Percentiles rank a stretch among this genome's conserved stretches.
phyloP scores from a whole-genome alignment of 2,329 filamentous ascomycete genomes.

The Sporothrix schenckii region DNA sequence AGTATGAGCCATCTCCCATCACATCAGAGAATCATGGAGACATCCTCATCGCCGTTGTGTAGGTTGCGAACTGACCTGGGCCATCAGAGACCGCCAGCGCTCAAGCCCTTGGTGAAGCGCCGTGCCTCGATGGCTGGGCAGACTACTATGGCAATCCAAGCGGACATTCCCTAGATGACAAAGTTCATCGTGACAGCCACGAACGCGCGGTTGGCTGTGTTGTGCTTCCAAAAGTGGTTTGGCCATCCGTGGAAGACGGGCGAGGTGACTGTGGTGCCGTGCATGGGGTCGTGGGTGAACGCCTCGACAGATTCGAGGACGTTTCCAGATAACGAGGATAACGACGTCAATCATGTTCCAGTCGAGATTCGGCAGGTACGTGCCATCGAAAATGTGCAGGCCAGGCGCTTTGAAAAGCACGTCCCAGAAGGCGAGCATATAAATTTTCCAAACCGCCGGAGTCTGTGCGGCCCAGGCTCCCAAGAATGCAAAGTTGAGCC shows the following conservation, averaged over 20 bases:
- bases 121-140: slow-evolving; percentile 51
- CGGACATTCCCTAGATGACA: slow-evolving; percentile 58
- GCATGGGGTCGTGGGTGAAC: slow-evolving; percentile 57
- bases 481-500: too few relatives aligned
- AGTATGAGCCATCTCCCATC: background rate
- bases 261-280: slow-evolving; percentile 55
- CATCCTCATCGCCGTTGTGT: background rate
- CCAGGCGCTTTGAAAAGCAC: slow-evolving; percentile 61
- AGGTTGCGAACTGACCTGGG: background rate
- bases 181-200: slow-evolving; percentile 50
- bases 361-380: slow-evolving; percentile 48
- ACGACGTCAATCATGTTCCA: slow-evolving; percentile 58
- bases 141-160: slow-evolving; percentile 59
- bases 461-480: background rate
- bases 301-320: slow-evolving; percentile 58
- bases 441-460: slow-evolving; percentile 44
- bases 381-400: slow-evolving; percentile 51
- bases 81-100: background rate
- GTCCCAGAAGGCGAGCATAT: slow-evolving; percentile 54
- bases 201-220: slow-evolving; percentile 48
- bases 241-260: slow-evolving; percentile 61
- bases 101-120: slow-evolving; percentile 49
- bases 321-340: slow-evolving; percentile 59
- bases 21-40: background rate
- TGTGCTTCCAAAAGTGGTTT: slow-evolving; percentile 53